These are phyloP conservation scores for Erodium trifolium DNA, from an alignment of 441 rosid species.

Conservation along the genomic window DNA sequence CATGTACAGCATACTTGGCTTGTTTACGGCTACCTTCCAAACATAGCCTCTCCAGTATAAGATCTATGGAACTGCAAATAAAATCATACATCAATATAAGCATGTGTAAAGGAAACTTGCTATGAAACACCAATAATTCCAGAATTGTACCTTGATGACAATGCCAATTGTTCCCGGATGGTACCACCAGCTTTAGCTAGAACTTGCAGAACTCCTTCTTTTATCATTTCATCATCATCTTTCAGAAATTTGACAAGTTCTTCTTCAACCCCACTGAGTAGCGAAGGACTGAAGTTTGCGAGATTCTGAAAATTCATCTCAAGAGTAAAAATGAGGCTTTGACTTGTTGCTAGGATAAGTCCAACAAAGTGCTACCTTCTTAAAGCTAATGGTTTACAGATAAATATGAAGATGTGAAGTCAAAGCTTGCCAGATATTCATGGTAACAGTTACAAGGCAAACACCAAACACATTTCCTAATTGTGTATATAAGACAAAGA, in stretches of 20 bases:
- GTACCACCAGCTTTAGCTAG: conserved; percentile 97
- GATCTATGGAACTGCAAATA: conserved; percentile 76
- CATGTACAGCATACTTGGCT: conserved; percentile 98
- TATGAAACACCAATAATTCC: conserved; percentile 9
- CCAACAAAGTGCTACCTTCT: not conserved
- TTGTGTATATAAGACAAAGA: not conserved
- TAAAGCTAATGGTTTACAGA: not conserved
- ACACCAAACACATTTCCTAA: too few relatives aligned
- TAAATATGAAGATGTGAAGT: not conserved
- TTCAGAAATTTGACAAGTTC: conserved; percentile 69
- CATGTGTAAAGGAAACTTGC: conserved; percentile 19
- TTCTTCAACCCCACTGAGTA: conserved; percentile 77
- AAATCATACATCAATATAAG: conserved; percentile 22
- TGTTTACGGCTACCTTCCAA: conserved; percentile 94
- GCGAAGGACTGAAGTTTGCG: conserved; percentile 74
- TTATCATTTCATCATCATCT: conserved; percentile 76
- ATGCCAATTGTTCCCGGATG: conserved; percentile 81
- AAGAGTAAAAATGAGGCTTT: conserved; percentile 16
- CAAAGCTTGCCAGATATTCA: too few relatives aligned
- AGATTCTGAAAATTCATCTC: conserved; percentile 54
- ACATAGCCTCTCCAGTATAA: conserved; percentile 83
- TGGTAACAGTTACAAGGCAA: too few relatives aligned
- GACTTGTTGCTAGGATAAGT: too few relatives aligned
- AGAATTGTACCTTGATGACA: conserved; percentile 58
- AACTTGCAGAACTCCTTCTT: conserved; percentile 84